Evolutionary conservation across 192 early-diverging fungal genomes (phyloP), one percentile per base, ranked within the genome.

Genomic region (Coemansia erecta): DNA sequence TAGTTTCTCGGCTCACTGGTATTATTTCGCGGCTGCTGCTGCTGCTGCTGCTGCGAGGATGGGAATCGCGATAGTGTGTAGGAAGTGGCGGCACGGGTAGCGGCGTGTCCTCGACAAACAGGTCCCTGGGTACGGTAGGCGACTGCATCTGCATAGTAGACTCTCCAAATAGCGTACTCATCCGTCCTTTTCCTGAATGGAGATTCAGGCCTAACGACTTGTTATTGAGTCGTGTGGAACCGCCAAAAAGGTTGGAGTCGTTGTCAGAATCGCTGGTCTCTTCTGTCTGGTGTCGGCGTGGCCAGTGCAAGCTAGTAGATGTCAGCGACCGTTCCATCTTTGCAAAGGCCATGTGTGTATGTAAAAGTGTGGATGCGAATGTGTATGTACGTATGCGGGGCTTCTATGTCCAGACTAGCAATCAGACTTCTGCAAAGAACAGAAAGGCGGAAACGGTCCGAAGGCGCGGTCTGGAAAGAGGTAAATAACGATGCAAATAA

Each of bases 301-400:
- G 24, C 47, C 47, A 49, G 47, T 26, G 47, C 47, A 49, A 26
- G 12, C 47, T 19, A 11, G 47, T 49, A 49, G 47, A 24, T 5
- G 47, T 49, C 22, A 49, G 3, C 8, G 47, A 26, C 47, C 47
- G 47, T 23, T 49, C 47, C 47, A 49, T 49, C 47, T 49, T 49
- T 49, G 47, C 22, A 49, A 49, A 49, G 11, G 47, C 1, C 47
- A 49, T 49, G 47, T 26, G 22, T 22, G n/a, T 49, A 46, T 8
- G 14, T 46, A 46, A 21, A 21, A 46, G 18, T n/a, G 14, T 44
- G 17, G 42, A 17, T 46, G 44, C 17, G 21, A 17, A 46, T 49
- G 22, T 23, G 22, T 26, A 15, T 49, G 14, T 49, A 24, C 6
- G 21, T 21, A 47, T 47, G 42, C 12, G n/a, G 17, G n/a, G 46